Conservation (phyloP, 257 asterid species). For the Gentiana macrophylla region DNA sequence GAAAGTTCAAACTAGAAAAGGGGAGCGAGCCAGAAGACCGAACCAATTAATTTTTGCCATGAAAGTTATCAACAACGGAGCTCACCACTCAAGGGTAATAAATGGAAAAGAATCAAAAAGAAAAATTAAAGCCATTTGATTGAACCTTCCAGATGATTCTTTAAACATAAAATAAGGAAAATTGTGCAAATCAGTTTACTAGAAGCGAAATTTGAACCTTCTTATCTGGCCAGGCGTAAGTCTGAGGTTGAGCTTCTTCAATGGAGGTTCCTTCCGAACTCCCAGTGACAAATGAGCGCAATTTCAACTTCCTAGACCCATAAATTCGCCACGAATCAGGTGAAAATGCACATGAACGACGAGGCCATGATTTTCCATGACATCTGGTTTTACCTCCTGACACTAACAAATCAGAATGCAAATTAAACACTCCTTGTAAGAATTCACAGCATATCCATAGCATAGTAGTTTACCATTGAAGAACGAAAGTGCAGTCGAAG, state of each 20-base stretch:
- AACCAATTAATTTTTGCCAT: too few species aligned
- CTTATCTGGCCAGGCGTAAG: constrained; percentile 54
- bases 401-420: neutral
- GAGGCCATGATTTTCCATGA: neutral
- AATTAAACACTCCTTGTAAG: neutral
- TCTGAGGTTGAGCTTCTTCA: constrained; percentile 28
- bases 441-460: neutral
- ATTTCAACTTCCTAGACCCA: constrained; percentile 1
- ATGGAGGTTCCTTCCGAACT: constrained; percentile 18
- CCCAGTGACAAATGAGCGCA: constrained; percentile 15
- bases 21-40: too few species aligned
- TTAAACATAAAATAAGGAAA: neutral
- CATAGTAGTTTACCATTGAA: constrained; percentile 1
- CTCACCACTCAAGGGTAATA: neutral
- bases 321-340: neutral
- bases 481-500: neutral
- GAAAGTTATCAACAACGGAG: neutral
- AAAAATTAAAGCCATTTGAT: neutral
- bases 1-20: too few species aligned
- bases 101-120: neutral
- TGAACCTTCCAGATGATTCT: neutral
- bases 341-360: neutral
- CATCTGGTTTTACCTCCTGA: constrained; percentile 5
- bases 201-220: constrained; percentile 28
- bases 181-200: neutral